Percentiles rank a stretch among this genome's conserved stretches.
Evolutionary conservation across 352 stramenopile genomes (phyloP).

Genomic region (Globisporangium cystogenes): DNA sequence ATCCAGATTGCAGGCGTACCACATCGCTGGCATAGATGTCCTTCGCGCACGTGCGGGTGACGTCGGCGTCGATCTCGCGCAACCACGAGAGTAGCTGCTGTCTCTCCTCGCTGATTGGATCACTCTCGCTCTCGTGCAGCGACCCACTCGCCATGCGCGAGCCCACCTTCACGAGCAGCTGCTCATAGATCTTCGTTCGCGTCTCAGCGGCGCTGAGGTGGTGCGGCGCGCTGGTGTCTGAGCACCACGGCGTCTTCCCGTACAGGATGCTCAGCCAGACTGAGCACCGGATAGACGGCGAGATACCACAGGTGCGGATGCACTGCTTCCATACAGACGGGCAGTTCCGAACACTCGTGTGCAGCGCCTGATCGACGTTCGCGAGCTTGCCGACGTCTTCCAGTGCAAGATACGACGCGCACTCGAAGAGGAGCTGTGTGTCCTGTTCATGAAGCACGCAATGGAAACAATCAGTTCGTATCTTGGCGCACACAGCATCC

Average conservation of each 20-base stretch:
- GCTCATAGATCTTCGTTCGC: slow-evolving; percentile 52
- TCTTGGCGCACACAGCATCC: not conserved
- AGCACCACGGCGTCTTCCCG: slow-evolving; percentile 46
- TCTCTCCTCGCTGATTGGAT: slow-evolving; percentile 32
- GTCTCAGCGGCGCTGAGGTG: slow-evolving; percentile 33
- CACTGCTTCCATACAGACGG: slow-evolving; percentile 72
- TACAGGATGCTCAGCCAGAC: slow-evolving; percentile 70
- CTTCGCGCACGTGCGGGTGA: slow-evolving; percentile 64
- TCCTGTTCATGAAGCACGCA: slow-evolving; percentile 13
- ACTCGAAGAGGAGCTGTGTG: slow-evolving; percentile 28
- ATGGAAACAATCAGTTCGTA: not conserved
- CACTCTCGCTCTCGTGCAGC: not conserved
- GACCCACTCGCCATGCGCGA: slow-evolving; percentile 28
- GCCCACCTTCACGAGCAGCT: slow-evolving; percentile 54
- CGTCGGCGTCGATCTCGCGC: slow-evolving; percentile 79
- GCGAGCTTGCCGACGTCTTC: slow-evolving; percentile 39
- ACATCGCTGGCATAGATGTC: slow-evolving; percentile 36
- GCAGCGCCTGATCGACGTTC: slow-evolving; percentile 20
- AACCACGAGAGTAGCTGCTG: slow-evolving; percentile 61
- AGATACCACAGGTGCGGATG: slow-evolving; percentile 51
- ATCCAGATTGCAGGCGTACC: slow-evolving; percentile 4
- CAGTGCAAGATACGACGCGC: slow-evolving; percentile 32
- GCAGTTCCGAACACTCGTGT: slow-evolving; percentile 17
- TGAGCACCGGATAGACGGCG: slow-evolving; percentile 32
- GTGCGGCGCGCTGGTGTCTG: slow-evolving; percentile 26